Evolutionary conservation across 306 rosid species (phyloP).

Genomic region (Cucurbita argyrosperma): DNA sequence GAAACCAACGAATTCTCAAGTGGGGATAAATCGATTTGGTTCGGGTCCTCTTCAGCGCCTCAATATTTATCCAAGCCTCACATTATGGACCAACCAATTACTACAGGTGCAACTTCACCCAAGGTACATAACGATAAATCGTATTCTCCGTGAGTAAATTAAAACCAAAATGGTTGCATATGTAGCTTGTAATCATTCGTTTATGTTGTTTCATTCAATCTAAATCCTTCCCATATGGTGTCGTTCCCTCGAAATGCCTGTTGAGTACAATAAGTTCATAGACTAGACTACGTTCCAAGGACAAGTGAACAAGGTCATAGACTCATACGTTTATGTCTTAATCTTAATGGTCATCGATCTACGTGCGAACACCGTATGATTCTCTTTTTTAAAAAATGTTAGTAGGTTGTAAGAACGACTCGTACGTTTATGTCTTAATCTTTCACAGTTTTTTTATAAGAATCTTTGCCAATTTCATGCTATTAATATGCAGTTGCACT

Average conservation of each 20-base stretch:
- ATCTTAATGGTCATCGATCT: background rate
- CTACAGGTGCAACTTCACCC: slow-evolving; percentile 31
- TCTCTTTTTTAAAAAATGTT: background rate
- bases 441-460: background rate
- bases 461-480: slow-evolving; percentile 10
- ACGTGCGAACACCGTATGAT: background rate
- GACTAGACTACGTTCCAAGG: background rate
- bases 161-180: background rate
- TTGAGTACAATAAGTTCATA: background rate
- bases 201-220: background rate
- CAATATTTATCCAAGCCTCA: background rate
- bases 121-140: slow-evolving; percentile 32
- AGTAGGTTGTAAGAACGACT: background rate
- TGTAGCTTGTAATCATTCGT: background rate
- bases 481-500: slow-evolving; percentile 42
- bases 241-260: background rate
- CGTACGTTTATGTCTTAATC: too few relatives aligned
- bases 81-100: slow-evolving; percentile 22
- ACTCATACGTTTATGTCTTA: background rate
- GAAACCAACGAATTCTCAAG: slow-evolving; percentile 16
- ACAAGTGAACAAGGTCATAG: background rate
- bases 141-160: background rate
- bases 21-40: slow-evolving; percentile 33
- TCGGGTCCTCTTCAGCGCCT: slow-evolving; percentile 40
- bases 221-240: background rate